phyloP scores from a whole-genome alignment of 768 basidiomycete species.

The Podaxis pistillaris region DNA sequence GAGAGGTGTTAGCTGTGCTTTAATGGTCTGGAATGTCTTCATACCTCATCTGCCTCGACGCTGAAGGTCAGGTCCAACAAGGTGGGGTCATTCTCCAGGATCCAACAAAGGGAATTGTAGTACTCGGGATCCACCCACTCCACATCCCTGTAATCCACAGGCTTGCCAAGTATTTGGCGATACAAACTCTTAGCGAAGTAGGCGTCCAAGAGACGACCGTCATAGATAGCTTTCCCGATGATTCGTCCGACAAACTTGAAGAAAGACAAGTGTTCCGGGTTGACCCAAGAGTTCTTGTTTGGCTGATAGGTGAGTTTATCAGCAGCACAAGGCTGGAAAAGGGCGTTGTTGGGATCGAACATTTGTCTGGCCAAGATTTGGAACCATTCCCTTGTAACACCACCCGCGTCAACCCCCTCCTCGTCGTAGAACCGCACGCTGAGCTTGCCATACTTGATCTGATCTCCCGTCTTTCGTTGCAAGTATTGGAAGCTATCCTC shows the following conservation, averaged over 20 bases:
- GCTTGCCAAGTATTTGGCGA: constrained; percentile 90
- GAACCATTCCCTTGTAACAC: constrained; percentile 98
- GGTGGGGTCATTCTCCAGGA: constrained; percentile 93
- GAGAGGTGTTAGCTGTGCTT: constrained; percentile 11
- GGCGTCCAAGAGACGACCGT: constrained; percentile 93
- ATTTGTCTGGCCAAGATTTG: constrained; percentile 96
- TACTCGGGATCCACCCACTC: constrained; percentile 99
- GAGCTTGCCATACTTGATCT: constrained; percentile 97
- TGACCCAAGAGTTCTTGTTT: constrained; percentile 90
- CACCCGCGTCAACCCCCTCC: constrained; percentile 98
- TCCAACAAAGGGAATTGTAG: constrained; percentile 98
- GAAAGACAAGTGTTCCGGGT: constrained; percentile 93
- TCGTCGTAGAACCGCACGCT: constrained; percentile 96
- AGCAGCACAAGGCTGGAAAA: constrained; percentile 97
- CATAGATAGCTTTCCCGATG: constrained; percentile 97
- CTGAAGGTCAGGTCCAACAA: constrained; percentile 88
- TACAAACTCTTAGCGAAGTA: constrained; percentile 98
- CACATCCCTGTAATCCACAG: constrained; percentile 92
- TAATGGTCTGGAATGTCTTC: not conserved
- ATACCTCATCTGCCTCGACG: constrained; percentile 91
- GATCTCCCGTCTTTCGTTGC: constrained; percentile 87
- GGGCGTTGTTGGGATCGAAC: constrained; percentile 98
- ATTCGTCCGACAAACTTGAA: constrained; percentile 99
- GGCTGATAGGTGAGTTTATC: constrained; percentile 96
- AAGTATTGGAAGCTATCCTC: constrained; percentile 96